These are phyloP conservation scores for Plasmopara viticola DNA, from an alignment of 352 stramenopile species.

Conservation along the genomic window DNA sequence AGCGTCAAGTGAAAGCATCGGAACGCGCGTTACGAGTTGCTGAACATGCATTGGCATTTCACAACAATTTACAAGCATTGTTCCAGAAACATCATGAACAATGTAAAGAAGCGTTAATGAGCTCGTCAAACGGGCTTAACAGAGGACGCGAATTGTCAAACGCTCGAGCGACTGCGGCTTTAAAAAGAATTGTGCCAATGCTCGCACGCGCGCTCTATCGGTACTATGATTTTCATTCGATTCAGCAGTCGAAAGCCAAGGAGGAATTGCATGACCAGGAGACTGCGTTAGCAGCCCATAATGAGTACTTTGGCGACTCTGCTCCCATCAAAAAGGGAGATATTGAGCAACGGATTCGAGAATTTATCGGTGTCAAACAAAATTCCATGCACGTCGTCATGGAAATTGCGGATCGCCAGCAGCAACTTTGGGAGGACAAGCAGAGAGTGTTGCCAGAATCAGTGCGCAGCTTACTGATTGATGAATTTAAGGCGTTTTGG, in stretches of 20 bases:
- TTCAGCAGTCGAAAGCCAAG: constrained; percentile 44
- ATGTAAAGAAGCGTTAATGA: constrained; percentile 24
- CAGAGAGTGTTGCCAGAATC: constrained; percentile 24
- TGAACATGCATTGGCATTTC: constrained; percentile 25
- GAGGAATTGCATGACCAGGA: constrained; percentile 42
- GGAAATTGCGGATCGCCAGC: constrained; percentile 47
- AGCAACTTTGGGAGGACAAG: constrained; percentile 46
- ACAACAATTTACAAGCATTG: constrained; percentile 28
- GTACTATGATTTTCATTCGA: constrained; percentile 60
- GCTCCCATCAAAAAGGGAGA: constrained; percentile 56
- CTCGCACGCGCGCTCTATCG: constrained; percentile 31
- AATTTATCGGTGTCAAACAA: constrained; percentile 52
- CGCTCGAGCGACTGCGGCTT: constrained; percentile 22
- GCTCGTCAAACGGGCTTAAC: constrained; percentile 21
- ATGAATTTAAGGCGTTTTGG: constrained; percentile 45
- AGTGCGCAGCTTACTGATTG: constrained; percentile 31
- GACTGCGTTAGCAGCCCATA: constrained; percentile 34
- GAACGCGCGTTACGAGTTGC: constrained; percentile 11
- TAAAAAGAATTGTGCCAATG: constrained; percentile 41
- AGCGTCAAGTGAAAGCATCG: constrained; percentile 15
- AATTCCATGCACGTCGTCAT: constrained; percentile 47
- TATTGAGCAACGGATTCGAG: constrained; percentile 56
- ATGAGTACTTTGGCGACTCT: constrained; percentile 58
- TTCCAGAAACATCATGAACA: constrained; percentile 26
- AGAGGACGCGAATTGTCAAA: constrained; percentile 20